Conservation (phyloP, 139 green algal genomes). For the Tetradesmus lagerheimii region DNA sequence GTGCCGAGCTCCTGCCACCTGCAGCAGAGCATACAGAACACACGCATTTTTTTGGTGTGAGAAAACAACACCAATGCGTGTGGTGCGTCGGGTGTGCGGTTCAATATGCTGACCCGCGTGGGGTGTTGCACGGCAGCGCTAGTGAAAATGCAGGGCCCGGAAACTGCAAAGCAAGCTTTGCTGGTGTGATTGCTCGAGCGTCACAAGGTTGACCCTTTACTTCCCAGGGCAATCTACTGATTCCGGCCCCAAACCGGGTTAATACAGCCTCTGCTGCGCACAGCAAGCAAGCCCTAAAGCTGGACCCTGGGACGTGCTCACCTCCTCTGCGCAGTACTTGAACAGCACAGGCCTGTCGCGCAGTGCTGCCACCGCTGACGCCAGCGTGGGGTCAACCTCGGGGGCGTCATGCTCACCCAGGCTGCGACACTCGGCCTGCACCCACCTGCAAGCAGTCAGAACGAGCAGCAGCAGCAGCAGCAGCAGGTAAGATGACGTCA, state of each 20-base stretch:
- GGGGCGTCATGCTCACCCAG: constrained; percentile 91
- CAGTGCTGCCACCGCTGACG: constrained; percentile 84
- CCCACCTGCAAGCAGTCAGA: constrained; percentile 79
- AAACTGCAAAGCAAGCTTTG: too few relatives aligned
- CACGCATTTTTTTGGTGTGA: neutral
- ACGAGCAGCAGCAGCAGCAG: neutral
- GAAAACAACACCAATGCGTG: too few relatives aligned
- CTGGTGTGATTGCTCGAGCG: too few relatives aligned
- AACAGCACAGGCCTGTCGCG: constrained; percentile 91
- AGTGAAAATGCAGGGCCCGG: too few relatives aligned
- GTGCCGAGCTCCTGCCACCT: constrained; percentile 86
- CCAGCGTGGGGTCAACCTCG: constrained; percentile 87
- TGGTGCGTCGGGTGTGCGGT: too few relatives aligned
- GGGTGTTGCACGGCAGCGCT: constrained; percentile 90
- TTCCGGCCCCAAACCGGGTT: too few relatives aligned
- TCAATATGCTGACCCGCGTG: constrained; percentile 69
- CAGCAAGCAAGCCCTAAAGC: too few relatives aligned
- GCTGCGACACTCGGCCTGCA: constrained; percentile 91
- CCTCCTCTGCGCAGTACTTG: constrained; percentile 97
- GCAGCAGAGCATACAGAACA: neutral
- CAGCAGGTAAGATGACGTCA: constrained; percentile 66
- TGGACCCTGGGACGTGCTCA: too few relatives aligned
- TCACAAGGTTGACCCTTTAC: too few relatives aligned
- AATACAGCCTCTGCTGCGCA: too few relatives aligned
- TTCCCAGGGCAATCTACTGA: too few relatives aligned